phyloP scores from a whole-genome alignment of 1,139 yeast genomes.

The Taphrina communis region DNA sequence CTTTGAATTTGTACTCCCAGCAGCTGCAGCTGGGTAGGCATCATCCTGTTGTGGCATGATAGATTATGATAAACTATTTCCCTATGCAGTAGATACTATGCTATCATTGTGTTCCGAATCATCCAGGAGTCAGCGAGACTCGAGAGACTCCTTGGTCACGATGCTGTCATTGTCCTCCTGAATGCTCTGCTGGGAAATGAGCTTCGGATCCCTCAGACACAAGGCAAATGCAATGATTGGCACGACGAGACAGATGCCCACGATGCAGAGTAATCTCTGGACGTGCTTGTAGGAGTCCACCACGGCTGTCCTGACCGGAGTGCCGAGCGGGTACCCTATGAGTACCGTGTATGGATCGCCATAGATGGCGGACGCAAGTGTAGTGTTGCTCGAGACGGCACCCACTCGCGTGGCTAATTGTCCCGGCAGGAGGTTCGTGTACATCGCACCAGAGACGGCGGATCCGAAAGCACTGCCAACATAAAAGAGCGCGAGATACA shows the following conservation, averaged over 20 bases:
- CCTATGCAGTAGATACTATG: slow-evolving; percentile 1
- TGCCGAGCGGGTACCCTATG: slow-evolving; percentile 40
- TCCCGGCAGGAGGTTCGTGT: slow-evolving; percentile 60
- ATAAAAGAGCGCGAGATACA: slow-evolving; percentile 62
- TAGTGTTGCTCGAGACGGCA: slow-evolving; percentile 39
- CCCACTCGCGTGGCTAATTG: slow-evolving; percentile 50
- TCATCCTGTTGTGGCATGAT: background rate
- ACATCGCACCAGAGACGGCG: slow-evolving; percentile 67
- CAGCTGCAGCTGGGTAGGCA: background rate
- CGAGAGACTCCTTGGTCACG: slow-evolving; percentile 8
- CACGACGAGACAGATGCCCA: slow-evolving; percentile 55
- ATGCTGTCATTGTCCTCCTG: slow-evolving; percentile 31
- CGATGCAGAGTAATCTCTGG: slow-evolving; percentile 63
- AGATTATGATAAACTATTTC: background rate
- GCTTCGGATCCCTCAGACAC: slow-evolving; percentile 39
- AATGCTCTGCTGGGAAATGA: slow-evolving; percentile 28
- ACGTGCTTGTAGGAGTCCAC: slow-evolving; percentile 46
- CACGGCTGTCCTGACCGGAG: slow-evolving; percentile 45
- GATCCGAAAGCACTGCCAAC: slow-evolving; percentile 66
- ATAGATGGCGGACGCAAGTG: slow-evolving; percentile 44
- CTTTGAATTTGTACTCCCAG: no score
- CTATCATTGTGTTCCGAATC: background rate
- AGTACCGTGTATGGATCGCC: slow-evolving; percentile 44
- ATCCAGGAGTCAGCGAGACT: background rate
- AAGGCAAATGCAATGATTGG: slow-evolving; percentile 35